Base-by-base conservation (phyloP, 2,329 filamentous ascomycete genomes). In the Colletotrichum sp. region DNA sequence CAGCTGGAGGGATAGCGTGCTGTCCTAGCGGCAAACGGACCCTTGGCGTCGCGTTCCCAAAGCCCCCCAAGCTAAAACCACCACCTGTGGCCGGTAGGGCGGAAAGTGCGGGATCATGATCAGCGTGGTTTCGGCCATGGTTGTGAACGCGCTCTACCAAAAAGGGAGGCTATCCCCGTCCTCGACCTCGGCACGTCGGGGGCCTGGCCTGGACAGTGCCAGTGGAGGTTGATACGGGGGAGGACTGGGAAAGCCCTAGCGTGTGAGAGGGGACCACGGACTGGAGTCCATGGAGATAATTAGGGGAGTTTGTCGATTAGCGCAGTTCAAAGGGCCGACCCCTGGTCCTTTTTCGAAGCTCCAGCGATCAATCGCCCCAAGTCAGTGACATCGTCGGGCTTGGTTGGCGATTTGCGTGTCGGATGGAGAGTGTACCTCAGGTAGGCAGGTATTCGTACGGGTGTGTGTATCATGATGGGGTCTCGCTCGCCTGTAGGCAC, bases 71-170 rank as follows among this genome's bases (percentile, higher is more conserved):
- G 30, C n/a, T 15, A 63, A 34, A 28, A 52, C 44, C 44, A 52
- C 44, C 10, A 21, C 15, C 16, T 36, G 24, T 75, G 55, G 59
- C 59, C 32, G 69, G 64, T 73, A 76, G 57, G 73, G 73, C 70
- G 73, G 69, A 76, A 65, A 76, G 64, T 72, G 73, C 70, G 59
- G 70, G 63, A 73, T 68, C 69, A 73, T 76, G 63, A 72, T 68
- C 73, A 68, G 32, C 72, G 49, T 64, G 32, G 62, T 68, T 71
- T 71, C 26, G 32, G 60, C 6, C 55, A 32, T 10, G 68, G 69
- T 28, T n/a, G 24, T 55, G 49, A 26, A 34, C 49, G 68, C 34
- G 24, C 69, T 55, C n/a, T 68, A 68, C 73, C 70, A 16, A 44
- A 73, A 76, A 13, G 36, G 28, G 72, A 75, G 73, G 64, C 18